Base-by-base conservation (phyloP, 768 basidiomycete genomes). In the Hirschioporus abietinus region DNA sequence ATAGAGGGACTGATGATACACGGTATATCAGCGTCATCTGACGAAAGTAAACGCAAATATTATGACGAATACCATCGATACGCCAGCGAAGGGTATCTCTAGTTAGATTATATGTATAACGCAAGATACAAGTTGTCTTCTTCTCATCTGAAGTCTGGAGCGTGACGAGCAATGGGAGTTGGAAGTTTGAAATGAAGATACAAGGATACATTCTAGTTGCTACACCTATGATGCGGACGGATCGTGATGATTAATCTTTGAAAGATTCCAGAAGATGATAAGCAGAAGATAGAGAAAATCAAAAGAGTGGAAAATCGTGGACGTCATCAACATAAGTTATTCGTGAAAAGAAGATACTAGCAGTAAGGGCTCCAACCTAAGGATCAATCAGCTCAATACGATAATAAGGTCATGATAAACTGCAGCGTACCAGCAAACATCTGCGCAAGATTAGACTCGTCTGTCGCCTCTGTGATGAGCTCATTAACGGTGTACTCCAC, bases 401-500 rank as follows among this genome's bases (percentile, higher is more conserved):
- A 24, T 1, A 59, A 63, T 18, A 42, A 52, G 57, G 24, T 63
- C n/a, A 61, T 24, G 2, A 30, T 3, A 8, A 30, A 34, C 61
- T 5, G n/a, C 58, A 3, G 76, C 86, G 68, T 72, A 91, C 93
- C 93, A 52, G 72, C 71, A 73, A 84, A 99, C 70, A 98, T 93
- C n/a, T 81, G 83, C 1, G 88, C 88, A 23, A 98, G 78, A 74
- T 93, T 93, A 61, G 78, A 79, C 1, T 79, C 74, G 72, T 96
- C 92, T 25, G 88, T 93, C 42, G 96, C 96, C 73, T 92, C 88
- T 23, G 92, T 88, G 67, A 99, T 89, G 57, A 99, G 85, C 75
- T 93, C 90, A 78, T 96, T 97, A 68, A 99, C 93, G 6, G 90
- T 92, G 71, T 93, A 95, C 74, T 96, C 92, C 26, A 96, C 92